Evolutionary conservation across 2,329 filamentous ascomycete species (phyloP), one percentile per base, ranked within the genome.

Genomic region (Paecilomyces dactylethromorphus): DNA sequence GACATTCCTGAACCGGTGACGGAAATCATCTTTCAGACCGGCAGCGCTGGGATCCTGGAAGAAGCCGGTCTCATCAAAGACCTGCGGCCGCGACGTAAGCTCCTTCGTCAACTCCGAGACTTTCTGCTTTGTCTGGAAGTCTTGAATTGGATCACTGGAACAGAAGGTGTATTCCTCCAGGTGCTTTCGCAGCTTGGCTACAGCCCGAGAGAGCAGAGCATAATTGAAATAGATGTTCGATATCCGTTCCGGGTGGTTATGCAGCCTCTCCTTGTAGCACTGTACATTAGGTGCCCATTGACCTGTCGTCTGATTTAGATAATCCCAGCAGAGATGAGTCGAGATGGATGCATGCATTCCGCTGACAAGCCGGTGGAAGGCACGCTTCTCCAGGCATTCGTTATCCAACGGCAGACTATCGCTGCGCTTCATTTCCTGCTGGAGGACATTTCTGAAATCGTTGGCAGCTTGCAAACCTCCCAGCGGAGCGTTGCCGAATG

Each of bases 181-280:
- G 66, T 92, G 88, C 24, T 90, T 89, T 12, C 89, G 90, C 8
- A 97, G 84, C 77, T 99, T 99, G 56, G 91, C 89, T 49, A 97
- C 84, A 12, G 94, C 94, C 55, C 94, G 89, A 26, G 93, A 89
- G 49, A 99, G 82, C n/a, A 99, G 83, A 0, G 94, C 94, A 71
- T 96, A 99, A 83, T 99, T 97, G 81, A 99, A 99, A 80, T 99
- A 99, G 55, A 99, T 82, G 75, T 99, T 99, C 65, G 92, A 94
- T 69, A 99, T 90, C 61, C 93, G 89, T 66, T 99, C 94, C 0
- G 93, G 91, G 71, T 90, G 86, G 22, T 82, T 81, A 74, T 96
- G 90, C 15, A 99, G 83, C n/a, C 94, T 87, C 33, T 87, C 79
- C 70, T 90, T 86, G 81, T 96, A 99, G 81, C 94, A 99, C 63